Percentiles rank a stretch among this genome's conserved stretches.
These are phyloP conservation scores for Panaeolus cyanescens DNA, from an alignment of 768 basidiomycete species.

Conservation along the genomic window DNA sequence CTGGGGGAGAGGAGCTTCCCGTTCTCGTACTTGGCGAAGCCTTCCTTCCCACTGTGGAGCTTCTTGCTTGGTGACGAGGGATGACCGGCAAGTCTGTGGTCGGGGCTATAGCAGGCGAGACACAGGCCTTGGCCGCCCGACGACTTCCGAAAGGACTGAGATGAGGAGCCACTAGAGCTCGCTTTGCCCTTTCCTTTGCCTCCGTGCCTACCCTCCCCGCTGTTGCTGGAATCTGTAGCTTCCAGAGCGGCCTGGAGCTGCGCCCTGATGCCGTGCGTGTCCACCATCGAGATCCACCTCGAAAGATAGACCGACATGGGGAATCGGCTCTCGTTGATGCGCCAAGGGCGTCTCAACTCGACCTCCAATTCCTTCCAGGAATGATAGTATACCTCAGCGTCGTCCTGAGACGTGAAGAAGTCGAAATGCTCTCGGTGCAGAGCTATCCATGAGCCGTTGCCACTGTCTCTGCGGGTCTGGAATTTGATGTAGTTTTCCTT, in stretches of 20 bases:
- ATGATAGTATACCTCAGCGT: slow-evolving; percentile 2
- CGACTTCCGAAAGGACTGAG: slow-evolving; percentile 1
- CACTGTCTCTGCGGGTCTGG: neutral
- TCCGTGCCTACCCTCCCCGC: no score
- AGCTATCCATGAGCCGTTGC: neutral
- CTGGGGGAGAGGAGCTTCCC: slow-evolving; percentile 12
- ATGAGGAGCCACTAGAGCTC: neutral
- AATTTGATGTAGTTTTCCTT: slow-evolving; percentile 9
- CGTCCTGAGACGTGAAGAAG: slow-evolving; percentile 6
- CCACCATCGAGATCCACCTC: neutral
- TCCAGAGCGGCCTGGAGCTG: neutral
- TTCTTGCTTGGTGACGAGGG: neutral
- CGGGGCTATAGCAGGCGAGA: slow-evolving; percentile 19
- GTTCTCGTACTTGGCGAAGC: slow-evolving; percentile 8
- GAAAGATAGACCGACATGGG: neutral
- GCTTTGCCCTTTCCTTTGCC: neutral
- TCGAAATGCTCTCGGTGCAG: slow-evolving; percentile 1
- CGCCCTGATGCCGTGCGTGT: neutral
- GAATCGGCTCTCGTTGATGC: neutral
- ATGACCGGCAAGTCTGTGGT: slow-evolving; percentile 21
- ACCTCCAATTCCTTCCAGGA: slow-evolving; percentile 7
- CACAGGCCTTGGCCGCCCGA: neutral
- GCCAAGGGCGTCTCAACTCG: neutral
- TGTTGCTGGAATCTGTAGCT: no score
- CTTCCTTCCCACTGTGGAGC: slow-evolving; percentile 9